phyloP scores from a whole-genome alignment of 163 green algal species.

The Smithsoniella earleae region DNA sequence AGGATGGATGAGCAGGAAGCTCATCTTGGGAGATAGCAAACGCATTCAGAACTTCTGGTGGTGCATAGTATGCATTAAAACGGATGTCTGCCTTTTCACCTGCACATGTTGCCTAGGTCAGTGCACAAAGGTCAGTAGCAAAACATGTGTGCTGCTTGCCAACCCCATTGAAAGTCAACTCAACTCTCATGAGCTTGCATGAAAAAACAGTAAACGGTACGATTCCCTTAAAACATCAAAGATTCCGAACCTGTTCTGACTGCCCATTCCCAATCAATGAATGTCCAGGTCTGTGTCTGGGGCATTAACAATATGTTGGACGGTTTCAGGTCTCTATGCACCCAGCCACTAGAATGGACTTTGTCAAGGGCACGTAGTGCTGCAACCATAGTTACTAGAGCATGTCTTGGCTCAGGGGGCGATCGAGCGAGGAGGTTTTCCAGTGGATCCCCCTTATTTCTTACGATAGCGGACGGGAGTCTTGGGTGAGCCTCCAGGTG shows the following conservation, averaged over 20 bases:
- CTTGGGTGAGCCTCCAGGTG: no score
- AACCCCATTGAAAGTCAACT: no score
- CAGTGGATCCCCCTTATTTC: neutral
- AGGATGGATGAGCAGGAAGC: neutral
- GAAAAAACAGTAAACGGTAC: no score
- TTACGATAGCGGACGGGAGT: neutral
- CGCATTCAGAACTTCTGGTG: neutral
- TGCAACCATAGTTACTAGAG: no score
- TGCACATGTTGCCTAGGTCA: no score
- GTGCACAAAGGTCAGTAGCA: no score
- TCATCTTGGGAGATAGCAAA: neutral
- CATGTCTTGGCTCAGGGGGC: neutral
- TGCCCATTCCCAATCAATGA: conserved; percentile 8
- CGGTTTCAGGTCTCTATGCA: conserved; percentile 25
- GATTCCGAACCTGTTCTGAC: neutral
- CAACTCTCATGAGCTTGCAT: no score
- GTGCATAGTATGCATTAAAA: conserved; percentile 28
- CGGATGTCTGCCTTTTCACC: neutral
- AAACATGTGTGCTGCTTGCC: no score
- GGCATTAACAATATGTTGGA: conserved; percentile 9
- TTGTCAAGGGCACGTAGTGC: no score
- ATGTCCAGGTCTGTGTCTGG: neutral
- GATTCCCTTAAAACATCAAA: no score
- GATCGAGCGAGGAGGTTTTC: neutral
- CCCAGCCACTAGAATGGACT: conserved; percentile 15